Evolutionary conservation across 2,329 filamentous ascomycete species (phyloP).

Genomic region (Geoglossum cookeanum): DNA sequence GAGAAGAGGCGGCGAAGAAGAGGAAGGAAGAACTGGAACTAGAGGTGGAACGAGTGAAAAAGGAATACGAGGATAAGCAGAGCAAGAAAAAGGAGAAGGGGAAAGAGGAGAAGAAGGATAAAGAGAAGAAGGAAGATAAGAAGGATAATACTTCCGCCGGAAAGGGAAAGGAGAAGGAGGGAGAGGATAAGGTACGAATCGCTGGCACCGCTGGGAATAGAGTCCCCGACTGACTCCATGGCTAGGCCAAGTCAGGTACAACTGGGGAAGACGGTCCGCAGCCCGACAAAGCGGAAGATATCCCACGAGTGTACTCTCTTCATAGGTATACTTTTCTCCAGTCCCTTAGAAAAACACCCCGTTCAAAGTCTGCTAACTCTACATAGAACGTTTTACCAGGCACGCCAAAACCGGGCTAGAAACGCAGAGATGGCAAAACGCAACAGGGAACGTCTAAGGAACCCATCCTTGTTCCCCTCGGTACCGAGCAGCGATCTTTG

Average conservation of each 20-base stretch:
- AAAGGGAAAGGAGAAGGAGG: conserved; percentile 24
- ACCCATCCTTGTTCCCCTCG: conserved; percentile 66
- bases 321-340: conserved; percentile 40
- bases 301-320: conserved; percentile 63
- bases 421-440: conserved; percentile 63
- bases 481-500: conserved; percentile 44
- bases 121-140: conserved; percentile 25
- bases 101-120: conserved; percentile 26
- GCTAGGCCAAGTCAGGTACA: conserved; percentile 24
- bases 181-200: conserved; percentile 25
- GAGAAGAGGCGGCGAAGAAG: conserved; percentile 23
- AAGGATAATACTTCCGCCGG: conserved; percentile 26
- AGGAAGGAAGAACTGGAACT: conserved; percentile 44
- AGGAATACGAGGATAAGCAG: conserved; percentile 64
- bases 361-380: conserved; percentile 1
- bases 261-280: conserved; percentile 20
- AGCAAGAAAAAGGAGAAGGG: conserved; percentile 47
- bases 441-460: conserved; percentile 61
- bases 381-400: conserved; percentile 62
- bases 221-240: background rate
- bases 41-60: conserved; percentile 41
- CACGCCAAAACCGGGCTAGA: conserved; percentile 59
- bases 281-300: conserved; percentile 35
- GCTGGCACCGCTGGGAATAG: conserved; percentile 14
- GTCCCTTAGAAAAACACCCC: background rate